Percentiles rank a stretch among this genome's conserved stretches.
phyloP scores from a whole-genome alignment of 1,284 basidiomycete species.

The Sanghuangporus baumii region DNA sequence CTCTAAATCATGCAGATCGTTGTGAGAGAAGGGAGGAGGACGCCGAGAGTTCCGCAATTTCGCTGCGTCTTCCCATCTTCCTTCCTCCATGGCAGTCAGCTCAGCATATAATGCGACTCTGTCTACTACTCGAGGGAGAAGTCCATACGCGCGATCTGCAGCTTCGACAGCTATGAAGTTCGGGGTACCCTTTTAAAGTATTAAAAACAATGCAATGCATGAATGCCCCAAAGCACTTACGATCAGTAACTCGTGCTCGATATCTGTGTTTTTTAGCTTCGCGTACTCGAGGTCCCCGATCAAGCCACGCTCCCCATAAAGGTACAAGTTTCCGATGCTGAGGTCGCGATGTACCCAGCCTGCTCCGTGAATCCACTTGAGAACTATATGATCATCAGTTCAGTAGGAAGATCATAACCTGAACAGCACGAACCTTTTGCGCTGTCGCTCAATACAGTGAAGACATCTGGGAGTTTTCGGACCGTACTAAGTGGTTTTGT shows the following conservation, averaged over 20 bases:
- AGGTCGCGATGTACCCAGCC: conserved; percentile 2
- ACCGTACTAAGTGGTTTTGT: background rate
- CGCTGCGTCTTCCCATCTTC: background rate
- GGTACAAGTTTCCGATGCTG: background rate
- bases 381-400: background rate
- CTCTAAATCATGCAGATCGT: background rate
- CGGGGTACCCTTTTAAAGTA: too few species aligned
- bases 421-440: background rate
- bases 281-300: conserved; percentile 5
- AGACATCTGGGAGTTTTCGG: background rate
- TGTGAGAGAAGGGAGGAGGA: background rate
- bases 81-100: background rate
- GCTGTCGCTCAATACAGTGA: background rate
- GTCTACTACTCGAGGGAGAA: background rate
- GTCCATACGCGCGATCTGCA: background rate
- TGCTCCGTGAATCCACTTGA: background rate
- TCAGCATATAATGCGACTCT: background rate
- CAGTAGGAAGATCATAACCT: background rate
- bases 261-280: background rate
- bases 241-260: background rate
- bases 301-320: background rate
- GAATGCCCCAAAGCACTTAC: background rate
- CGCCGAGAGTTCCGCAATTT: background rate
- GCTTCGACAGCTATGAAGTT: too few species aligned
- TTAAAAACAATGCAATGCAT: too few species aligned